phyloP scores from a whole-genome alignment of 139 green algal genomes.

The Dunaliella sp. region DNA sequence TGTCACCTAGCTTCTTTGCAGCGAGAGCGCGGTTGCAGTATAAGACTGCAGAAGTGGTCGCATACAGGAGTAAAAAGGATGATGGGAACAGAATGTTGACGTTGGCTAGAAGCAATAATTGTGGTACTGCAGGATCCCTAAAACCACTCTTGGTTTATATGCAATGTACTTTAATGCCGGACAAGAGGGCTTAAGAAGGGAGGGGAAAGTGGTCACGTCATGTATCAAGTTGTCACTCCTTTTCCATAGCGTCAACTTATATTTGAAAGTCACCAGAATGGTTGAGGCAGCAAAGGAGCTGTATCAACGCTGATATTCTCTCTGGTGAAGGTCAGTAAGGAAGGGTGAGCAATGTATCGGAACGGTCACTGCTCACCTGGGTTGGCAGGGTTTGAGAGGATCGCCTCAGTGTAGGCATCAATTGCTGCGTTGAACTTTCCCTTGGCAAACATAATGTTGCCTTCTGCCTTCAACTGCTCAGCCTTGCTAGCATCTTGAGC shows the following conservation, averaged over 20 bases:
- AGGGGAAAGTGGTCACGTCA: no score
- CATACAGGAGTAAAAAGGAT: no score
- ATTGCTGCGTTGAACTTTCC: slow-evolving; percentile 45
- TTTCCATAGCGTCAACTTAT: neutral
- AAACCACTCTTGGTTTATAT: no score
- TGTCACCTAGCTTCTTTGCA: slow-evolving; percentile 36
- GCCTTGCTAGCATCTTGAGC: slow-evolving; percentile 4
- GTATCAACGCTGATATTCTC: neutral
- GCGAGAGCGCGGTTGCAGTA: slow-evolving; percentile 53
- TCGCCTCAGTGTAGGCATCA: slow-evolving; percentile 52
- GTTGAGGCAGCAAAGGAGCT: neutral
- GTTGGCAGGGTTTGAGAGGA: slow-evolving; percentile 28
- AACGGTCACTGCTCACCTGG: neutral
- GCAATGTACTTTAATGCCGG: no score
- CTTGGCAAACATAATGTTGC: slow-evolving; percentile 48
- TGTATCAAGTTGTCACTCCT: no score
- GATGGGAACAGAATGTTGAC: no score
- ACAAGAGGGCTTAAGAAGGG: no score
- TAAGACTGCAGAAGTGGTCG: slow-evolving; percentile 41
- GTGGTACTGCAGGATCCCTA: no score
- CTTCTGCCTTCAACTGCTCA: slow-evolving; percentile 39
- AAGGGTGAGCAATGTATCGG: no score
- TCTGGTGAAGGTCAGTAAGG: neutral
- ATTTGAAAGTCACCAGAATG: neutral
- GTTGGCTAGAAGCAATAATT: no score